A percentile compares a stretch with the other conserved stretches of the same genome.
phyloP scores from a whole-genome alignment of 306 rosid genomes.

The Dalbergia oliveri region DNA sequence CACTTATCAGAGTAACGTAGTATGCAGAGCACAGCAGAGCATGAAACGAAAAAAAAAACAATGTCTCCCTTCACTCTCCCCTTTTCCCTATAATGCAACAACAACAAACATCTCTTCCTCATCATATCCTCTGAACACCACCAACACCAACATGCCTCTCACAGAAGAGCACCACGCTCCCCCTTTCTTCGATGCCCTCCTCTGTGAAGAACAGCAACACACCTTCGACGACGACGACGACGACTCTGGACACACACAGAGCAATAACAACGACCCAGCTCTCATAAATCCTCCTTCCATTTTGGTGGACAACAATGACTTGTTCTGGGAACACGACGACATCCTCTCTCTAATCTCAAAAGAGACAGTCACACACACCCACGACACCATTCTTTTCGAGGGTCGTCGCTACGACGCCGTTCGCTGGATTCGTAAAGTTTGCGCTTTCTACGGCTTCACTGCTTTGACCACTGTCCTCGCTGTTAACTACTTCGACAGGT shows the following conservation, averaged over 20 bases:
- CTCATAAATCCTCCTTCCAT: conserved; percentile 37
- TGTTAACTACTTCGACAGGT: conserved; percentile 82
- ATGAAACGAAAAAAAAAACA: conserved; percentile 29
- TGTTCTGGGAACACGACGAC: conserved; percentile 62
- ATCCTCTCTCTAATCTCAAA: conserved; percentile 66
- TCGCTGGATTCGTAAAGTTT: conserved; percentile 66
- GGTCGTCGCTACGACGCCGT: conserved; percentile 63
- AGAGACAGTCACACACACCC: conserved; percentile 53
- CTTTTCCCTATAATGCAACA: not conserved
- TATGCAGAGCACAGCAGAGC: not conserved
- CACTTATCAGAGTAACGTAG: too few species aligned
- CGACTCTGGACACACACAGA: not conserved
- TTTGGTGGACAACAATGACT: conserved; percentile 51
- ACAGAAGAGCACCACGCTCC: conserved; percentile 57
- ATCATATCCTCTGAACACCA: conserved; percentile 41
- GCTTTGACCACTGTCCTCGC: conserved; percentile 76
- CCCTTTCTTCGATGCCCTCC: conserved; percentile 52
- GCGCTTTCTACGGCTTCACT: conserved; percentile 62
- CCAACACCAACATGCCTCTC: conserved; percentile 55
- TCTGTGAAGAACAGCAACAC: conserved; percentile 66
- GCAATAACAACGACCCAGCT: conserved; percentile 26
- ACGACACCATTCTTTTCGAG: conserved; percentile 41
- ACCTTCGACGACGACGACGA: conserved; percentile 49
- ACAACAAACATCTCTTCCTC: conserved; percentile 39
- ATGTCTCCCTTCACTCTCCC: conserved; percentile 45